A percentile compares a stretch with the other conserved stretches of the same genome.
phyloP scores from a whole-genome alignment of 2,329 filamentous ascomycete species.

The Pseudovirgaria hyperparasitica region DNA sequence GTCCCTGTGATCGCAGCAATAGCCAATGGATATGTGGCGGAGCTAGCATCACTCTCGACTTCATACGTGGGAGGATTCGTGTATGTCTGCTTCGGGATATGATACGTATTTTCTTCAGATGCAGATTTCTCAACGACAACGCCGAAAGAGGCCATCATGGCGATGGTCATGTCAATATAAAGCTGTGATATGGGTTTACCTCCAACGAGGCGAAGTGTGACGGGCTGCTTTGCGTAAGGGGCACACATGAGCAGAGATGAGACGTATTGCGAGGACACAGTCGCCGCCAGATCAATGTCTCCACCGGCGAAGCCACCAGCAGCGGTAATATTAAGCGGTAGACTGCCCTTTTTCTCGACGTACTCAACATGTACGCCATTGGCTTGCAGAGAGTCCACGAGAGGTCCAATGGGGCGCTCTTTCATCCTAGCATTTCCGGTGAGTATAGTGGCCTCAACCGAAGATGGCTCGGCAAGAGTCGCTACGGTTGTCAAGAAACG shows the following conservation, averaged over 20 bases:
- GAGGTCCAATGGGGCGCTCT: slow-evolving; percentile 78
- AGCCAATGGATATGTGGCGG: slow-evolving; percentile 88
- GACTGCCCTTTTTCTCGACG: slow-evolving; percentile 66
- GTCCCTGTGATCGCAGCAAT: slow-evolving; percentile 92
- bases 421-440: slow-evolving; percentile 97
- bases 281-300: slow-evolving; percentile 81
- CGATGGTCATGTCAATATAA: slow-evolving; percentile 97
- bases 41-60: slow-evolving; percentile 94
- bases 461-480: slow-evolving; percentile 60
- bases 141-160: slow-evolving; percentile 94
- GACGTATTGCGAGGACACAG: slow-evolving; percentile 97
- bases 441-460: slow-evolving; percentile 54
- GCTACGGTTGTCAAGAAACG: slow-evolving; percentile 89
- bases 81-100: slow-evolving; percentile 78
- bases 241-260: slow-evolving; percentile 95
- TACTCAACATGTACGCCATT: slow-evolving; percentile 88
- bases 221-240: slow-evolving; percentile 87
- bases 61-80: slow-evolving; percentile 74
- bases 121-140: slow-evolving; percentile 64
- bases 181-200: slow-evolving; percentile 93
- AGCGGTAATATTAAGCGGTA: slow-evolving; percentile 73
- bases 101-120: slow-evolving; percentile 79
- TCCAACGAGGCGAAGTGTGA: slow-evolving; percentile 82
- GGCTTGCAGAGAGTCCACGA: slow-evolving; percentile 76
- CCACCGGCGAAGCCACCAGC: slow-evolving; percentile 48